A percentile compares a stretch with the other conserved stretches of the same genome.
Evolutionary conservation across 805 yeast genomes (phyloP).

Genomic region (Hanseniaspora singularis): DNA sequence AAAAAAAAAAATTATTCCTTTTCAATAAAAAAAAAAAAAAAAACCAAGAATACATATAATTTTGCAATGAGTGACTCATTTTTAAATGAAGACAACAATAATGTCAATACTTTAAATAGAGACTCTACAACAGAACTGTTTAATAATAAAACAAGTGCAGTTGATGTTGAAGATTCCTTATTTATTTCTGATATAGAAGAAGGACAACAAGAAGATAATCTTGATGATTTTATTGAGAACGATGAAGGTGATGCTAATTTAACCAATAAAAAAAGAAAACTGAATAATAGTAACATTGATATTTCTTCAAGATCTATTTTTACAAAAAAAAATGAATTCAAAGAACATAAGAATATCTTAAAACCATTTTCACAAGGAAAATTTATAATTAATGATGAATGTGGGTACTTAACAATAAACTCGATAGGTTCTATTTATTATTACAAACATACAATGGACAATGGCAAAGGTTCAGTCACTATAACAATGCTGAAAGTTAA

Average conservation of each 20-base stretch:
- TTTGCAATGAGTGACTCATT: background rate
- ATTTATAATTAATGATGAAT: background rate
- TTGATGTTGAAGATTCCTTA: slow-evolving; percentile 14
- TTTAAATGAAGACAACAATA: background rate
- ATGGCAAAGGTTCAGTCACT: background rate
- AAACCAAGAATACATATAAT: too few species aligned
- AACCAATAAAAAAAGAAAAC: background rate
- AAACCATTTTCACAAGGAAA: slow-evolving; percentile 6
- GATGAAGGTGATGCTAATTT: background rate
- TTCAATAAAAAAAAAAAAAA: too few species aligned
- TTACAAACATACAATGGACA: background rate
- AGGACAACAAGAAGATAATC: background rate
- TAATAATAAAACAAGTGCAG: background rate
- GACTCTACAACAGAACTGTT: too few species aligned
- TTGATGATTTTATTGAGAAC: background rate
- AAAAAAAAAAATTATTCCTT: too few species aligned
- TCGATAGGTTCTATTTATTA: slow-evolving; percentile 2
- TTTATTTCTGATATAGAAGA: slow-evolving; percentile 13
- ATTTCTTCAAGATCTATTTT: too few species aligned
- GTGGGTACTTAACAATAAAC: slow-evolving; percentile 8
- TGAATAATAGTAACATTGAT: background rate
- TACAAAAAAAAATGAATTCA: too few species aligned
- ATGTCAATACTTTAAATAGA: too few species aligned
- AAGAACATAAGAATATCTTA: background rate
- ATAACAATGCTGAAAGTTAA: background rate